A percentile compares a stretch with the other conserved stretches of the same genome.
These are phyloP conservation scores for Geranium rotundifolium DNA, from an alignment of 345 rosid species.

Conservation along the genomic window DNA sequence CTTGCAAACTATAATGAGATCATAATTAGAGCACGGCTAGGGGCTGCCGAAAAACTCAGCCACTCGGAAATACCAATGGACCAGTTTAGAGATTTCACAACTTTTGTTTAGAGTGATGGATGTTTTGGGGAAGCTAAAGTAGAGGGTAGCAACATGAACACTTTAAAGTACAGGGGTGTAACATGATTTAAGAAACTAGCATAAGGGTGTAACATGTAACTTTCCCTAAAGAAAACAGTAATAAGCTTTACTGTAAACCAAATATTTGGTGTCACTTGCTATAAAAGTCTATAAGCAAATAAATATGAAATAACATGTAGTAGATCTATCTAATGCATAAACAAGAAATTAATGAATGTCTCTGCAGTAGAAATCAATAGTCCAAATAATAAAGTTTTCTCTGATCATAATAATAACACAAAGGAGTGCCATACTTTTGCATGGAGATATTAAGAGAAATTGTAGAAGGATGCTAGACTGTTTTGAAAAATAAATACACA, in stretches of 20 bases:
- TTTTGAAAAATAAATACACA: no score
- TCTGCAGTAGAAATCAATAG: background rate
- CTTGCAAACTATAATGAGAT: slow-evolving; percentile 65
- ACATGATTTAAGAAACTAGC: no score
- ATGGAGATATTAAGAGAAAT: no score
- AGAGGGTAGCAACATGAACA: no score
- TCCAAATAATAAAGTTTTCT: background rate
- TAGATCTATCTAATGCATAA: background rate
- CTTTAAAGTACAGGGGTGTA: no score
- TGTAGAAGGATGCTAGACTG: no score
- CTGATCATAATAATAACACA: no score
- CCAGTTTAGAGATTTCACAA: background rate
- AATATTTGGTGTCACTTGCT: background rate
- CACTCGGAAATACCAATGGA: slow-evolving; percentile 76
- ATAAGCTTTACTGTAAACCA: background rate
- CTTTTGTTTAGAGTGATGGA: no score
- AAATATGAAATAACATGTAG: background rate
- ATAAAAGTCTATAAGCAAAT: background rate
- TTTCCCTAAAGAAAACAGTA: background rate
- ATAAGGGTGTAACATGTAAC: no score
- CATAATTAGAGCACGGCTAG: slow-evolving; percentile 61
- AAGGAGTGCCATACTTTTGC: no score
- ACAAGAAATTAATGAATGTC: background rate
- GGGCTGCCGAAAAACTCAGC: slow-evolving; percentile 69
- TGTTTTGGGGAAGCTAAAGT: no score